A percentile compares a stretch with the other conserved stretches of the same genome.
phyloP scores from a whole-genome alignment of 768 basidiomycete species.

The Pisolithus sp. region DNA sequence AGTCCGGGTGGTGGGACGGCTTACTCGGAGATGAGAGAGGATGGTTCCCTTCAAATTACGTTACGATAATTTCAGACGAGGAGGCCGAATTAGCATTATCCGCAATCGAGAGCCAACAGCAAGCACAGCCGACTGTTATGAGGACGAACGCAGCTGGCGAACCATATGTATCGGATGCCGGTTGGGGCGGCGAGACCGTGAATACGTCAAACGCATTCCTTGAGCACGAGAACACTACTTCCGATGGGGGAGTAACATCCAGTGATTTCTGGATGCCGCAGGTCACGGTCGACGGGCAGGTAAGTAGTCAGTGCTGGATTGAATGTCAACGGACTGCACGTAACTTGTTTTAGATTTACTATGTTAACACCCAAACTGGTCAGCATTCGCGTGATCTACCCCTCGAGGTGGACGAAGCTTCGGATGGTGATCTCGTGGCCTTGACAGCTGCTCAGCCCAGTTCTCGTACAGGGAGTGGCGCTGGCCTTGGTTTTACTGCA shows the following conservation, averaged over 20 bases:
- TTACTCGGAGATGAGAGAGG: slow-evolving; percentile 83
- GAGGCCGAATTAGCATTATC: slow-evolving; percentile 68
- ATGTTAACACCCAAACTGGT: slow-evolving; percentile 86
- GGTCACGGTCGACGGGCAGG: slow-evolving; percentile 78
- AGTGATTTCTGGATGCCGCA: slow-evolving; percentile 91
- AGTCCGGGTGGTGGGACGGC: slow-evolving; percentile 99
- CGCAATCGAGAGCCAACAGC: slow-evolving; percentile 10
- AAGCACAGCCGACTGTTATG: slow-evolving; percentile 10
- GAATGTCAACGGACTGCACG: not conserved
- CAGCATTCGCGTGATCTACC: slow-evolving; percentile 83
- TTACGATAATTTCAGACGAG: slow-evolving; percentile 68
- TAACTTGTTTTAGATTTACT: slow-evolving; percentile 68
- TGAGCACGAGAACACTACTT: slow-evolving; percentile 24
- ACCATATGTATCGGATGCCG: slow-evolving; percentile 33
- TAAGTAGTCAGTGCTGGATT: slow-evolving; percentile 31
- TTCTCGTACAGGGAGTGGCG: slow-evolving; percentile 49
- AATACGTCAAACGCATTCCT: slow-evolving; percentile 35
- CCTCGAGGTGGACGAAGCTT: slow-evolving; percentile 57
- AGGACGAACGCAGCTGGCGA: slow-evolving; percentile 16
- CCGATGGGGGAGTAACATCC: slow-evolving; percentile 31
- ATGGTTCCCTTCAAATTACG: slow-evolving; percentile 98
- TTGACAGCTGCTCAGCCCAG: slow-evolving; percentile 48
- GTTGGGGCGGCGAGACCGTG: slow-evolving; percentile 35
- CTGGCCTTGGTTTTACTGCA: slow-evolving; percentile 42
- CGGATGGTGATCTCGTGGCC: slow-evolving; percentile 57